These are phyloP conservation scores for Rhinocladiella similis DNA, from an alignment of 2,329 filamentous ascomycete genomes.

Conservation along the genomic window DNA sequence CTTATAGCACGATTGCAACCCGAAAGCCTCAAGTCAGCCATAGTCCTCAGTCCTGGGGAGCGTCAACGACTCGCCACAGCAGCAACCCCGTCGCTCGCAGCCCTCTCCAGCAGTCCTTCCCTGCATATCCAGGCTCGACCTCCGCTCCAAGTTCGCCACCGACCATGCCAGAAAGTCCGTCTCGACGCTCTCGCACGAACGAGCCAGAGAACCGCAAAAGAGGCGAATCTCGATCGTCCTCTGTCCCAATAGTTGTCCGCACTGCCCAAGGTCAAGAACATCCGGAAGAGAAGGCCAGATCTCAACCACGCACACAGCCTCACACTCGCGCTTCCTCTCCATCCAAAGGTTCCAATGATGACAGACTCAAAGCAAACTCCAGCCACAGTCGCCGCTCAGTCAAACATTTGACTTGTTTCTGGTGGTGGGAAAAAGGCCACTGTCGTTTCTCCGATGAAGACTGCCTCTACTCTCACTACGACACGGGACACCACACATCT, in stretches of 20 bases:
- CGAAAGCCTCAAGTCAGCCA: neutral
- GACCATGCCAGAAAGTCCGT: conserved; percentile 8
- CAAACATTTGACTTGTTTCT: conserved; percentile 36
- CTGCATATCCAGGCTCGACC: conserved; percentile 10
- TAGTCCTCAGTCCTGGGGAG: neutral
- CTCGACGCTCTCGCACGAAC: conserved; percentile 12
- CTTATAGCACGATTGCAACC: neutral
- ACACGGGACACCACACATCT: conserved; percentile 29
- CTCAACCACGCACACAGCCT: conserved; percentile 6
- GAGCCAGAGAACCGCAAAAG: conserved; percentile 4
- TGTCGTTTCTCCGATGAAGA: conserved; percentile 31
- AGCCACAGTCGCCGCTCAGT: conserved; percentile 24
- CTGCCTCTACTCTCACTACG: conserved; percentile 34
- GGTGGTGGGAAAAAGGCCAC: conserved; percentile 30
- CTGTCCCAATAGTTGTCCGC: conserved; percentile 16
- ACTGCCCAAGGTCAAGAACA: conserved; percentile 2
- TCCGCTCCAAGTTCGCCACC: conserved; percentile 7
- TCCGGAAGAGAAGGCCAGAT: neutral
- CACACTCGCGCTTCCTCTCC: conserved; percentile 8
- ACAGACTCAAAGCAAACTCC: conserved; percentile 1
- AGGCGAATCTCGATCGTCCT: conserved; percentile 22
- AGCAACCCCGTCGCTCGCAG: conserved; percentile 19
- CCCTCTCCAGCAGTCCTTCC: conserved; percentile 22
- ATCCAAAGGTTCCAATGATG: neutral
- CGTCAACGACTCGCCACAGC: conserved; percentile 10